phyloP scores from a whole-genome alignment of 306 rosid species.

The Vachellia collinsii region DNA sequence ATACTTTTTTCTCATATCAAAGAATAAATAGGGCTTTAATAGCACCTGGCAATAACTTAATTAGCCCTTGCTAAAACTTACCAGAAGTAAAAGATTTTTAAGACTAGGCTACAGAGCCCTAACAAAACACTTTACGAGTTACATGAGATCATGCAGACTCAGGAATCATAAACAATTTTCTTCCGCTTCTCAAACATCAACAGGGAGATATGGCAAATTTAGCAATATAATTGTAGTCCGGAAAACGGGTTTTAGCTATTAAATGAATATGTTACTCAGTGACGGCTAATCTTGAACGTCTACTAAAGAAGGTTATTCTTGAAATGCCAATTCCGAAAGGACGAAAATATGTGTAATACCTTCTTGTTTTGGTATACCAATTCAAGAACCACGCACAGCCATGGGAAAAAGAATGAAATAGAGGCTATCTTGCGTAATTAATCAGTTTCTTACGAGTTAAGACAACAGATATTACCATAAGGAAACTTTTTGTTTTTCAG shows the following conservation, averaged over 20 bases:
- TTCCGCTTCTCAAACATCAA: not conserved
- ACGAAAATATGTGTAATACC: not conserved
- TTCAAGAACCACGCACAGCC: not conserved
- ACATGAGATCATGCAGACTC: not conserved
- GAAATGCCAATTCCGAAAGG: not conserved
- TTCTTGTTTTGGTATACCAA: not conserved
- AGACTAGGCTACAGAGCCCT: not conserved
- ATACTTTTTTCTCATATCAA: not conserved
- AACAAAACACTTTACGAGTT: not conserved
- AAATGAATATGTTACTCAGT: not conserved
- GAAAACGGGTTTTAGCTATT: not conserved
- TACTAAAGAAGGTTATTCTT: not conserved
- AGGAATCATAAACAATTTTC: not conserved
- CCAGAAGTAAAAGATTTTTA: not conserved
- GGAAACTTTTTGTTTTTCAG: not conserved
- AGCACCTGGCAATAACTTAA: not conserved
- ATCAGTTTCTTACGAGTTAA: not conserved
- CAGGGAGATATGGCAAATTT: not conserved
- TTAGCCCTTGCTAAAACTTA: not conserved
- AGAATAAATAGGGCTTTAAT: not conserved
- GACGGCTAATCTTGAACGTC: not conserved
- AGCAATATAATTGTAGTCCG: not conserved
- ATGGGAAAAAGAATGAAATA: not conserved
- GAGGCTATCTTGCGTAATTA: not conserved
- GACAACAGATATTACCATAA: not conserved